Base-by-base conservation (phyloP, 495 filamentous ascomycete species). In the Gamarada debralockiae region DNA sequence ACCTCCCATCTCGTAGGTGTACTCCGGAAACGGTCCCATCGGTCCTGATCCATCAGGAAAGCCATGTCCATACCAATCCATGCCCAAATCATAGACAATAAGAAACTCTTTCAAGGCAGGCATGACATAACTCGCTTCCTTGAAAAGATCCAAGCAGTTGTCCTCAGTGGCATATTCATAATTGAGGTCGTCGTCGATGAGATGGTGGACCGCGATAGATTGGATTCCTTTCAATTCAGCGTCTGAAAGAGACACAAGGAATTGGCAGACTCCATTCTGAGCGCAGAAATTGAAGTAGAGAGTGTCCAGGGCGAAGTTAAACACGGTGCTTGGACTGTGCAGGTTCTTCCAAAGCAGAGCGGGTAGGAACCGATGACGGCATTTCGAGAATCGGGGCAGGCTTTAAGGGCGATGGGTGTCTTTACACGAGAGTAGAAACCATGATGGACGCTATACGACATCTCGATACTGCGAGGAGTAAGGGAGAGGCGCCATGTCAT, bases 291-390 rank as follows among this genome's bases (percentile, higher is more conserved):
- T 9, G 41, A 44, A 44, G 41, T 18, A 57, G 15, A 57, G 21
- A 10, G 46, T 51, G 23, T 54, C 53, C 2, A 57, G 22, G 6
- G 31, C 13, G 44, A 46, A 50, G 21, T 60, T 57, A 31, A 57
- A 57, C 10, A 22, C 21, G 5, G 43, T 51, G 13, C 8, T 20
- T 5, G 37, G 38, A 3, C 22, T 12, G 18, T 53, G 34, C n/a
- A 49, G 17, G 18, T 22, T 17, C 46, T 56, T 2, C 58, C 53
- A 39, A 60, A 57, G 18, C 36, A 56, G 39, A 29, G 3, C 0
- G 40, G 58, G 39, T 60, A 60, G 1, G 7, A 2, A 2, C 24
- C 2, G 3, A 40, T 23, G 15, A 57, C 49, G 22, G 49, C 48
- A 9, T 37, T 9, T 1, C 53, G 53, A 25, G 58, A 56, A 21